Conservation (phyloP, 495 filamentous ascomycete genomes). For the Pseudomonodictys pantanalensis region DNA sequence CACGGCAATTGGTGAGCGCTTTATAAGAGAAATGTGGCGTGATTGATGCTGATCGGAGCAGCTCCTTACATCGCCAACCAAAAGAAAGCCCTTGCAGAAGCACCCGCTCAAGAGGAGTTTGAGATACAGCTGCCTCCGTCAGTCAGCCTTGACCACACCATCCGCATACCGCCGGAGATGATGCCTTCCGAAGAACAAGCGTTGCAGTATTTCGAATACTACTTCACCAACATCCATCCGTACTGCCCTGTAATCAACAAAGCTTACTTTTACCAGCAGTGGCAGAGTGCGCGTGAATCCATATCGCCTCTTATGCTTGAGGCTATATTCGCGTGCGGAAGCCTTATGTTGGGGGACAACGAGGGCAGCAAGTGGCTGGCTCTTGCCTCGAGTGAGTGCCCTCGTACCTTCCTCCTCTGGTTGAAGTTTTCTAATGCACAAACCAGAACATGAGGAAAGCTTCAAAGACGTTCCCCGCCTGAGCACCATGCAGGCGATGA, state of each 20-base stretch:
- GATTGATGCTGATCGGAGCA: conserved; percentile 42
- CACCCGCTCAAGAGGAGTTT: conserved; percentile 73
- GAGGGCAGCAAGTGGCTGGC: conserved; percentile 94
- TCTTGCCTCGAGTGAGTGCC: conserved; percentile 74
- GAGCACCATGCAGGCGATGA: conserved; percentile 88
- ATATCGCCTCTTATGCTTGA: conserved; percentile 92
- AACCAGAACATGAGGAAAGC: conserved; percentile 81
- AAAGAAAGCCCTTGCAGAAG: conserved; percentile 60
- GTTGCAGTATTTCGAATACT: conserved; percentile 85
- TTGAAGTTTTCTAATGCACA: conserved; percentile 28
- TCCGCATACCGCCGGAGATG: conserved; percentile 88
- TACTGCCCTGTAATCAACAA: conserved; percentile 94
- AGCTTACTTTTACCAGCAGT: conserved; percentile 81
- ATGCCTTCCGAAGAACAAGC: conserved; percentile 88
- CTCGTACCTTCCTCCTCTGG: background rate
- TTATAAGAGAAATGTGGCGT: background rate
- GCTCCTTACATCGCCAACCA: conserved; percentile 86
- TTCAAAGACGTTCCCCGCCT: conserved; percentile 93
- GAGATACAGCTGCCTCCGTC: conserved; percentile 62
- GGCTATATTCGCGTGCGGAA: conserved; percentile 92
- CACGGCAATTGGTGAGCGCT: conserved; percentile 73
- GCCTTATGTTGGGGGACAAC: conserved; percentile 76
- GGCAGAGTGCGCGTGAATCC: conserved; percentile 77
- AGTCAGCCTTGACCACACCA: conserved; percentile 63
- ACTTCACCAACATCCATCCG: conserved; percentile 88